Percentiles rank a stretch among this genome's conserved stretches.
These are phyloP conservation scores for Agaricus bisporus DNA, from an alignment of 768 basidiomycete species.

Conservation along the genomic window DNA sequence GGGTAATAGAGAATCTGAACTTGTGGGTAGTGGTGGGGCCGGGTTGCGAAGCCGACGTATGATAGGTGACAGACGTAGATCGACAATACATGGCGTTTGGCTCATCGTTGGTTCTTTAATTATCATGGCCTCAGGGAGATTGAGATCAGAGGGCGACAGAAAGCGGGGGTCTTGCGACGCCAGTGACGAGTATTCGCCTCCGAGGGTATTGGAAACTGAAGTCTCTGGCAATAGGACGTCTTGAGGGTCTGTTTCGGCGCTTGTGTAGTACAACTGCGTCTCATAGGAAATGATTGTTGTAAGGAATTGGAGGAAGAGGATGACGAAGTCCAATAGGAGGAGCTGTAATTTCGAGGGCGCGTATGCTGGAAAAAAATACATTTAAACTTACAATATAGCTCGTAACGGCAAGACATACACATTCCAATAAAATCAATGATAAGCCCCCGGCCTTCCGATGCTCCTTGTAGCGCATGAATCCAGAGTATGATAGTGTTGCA, in stretches of 20 bases:
- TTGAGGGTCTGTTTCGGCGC: slow-evolving; percentile 28
- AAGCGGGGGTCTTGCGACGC: slow-evolving; percentile 9
- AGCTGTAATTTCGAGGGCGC: slow-evolving; percentile 62
- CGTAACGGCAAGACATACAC: slow-evolving; percentile 38
- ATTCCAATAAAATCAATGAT: slow-evolving; percentile 77
- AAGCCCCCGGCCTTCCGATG: slow-evolving; percentile 53
- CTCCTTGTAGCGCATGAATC: slow-evolving; percentile 48
- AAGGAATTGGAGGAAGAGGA: slow-evolving; percentile 59
- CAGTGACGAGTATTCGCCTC: neutral
- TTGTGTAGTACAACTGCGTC: slow-evolving; percentile 36
- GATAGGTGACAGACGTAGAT: slow-evolving; percentile 52
- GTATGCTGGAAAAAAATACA: slow-evolving; percentile 31
- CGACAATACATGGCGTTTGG: slow-evolving; percentile 35
- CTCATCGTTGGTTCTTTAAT: slow-evolving; percentile 20
- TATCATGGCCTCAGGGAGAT: slow-evolving; percentile 8
- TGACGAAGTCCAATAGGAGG: slow-evolving; percentile 60
- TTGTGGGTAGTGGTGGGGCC: slow-evolving; percentile 26
- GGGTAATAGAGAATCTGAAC: slow-evolving; percentile 36
- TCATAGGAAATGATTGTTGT: slow-evolving; percentile 70
- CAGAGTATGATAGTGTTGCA: slow-evolving; percentile 58
- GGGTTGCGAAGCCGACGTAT: slow-evolving; percentile 54
- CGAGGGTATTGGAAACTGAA: slow-evolving; percentile 14
- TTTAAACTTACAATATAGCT: neutral
- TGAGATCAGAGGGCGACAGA: slow-evolving; percentile 14
- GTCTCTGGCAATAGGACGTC: slow-evolving; percentile 31